Conservation (phyloP, 805 yeast species). For the Saturnispora zaruensis region DNA sequence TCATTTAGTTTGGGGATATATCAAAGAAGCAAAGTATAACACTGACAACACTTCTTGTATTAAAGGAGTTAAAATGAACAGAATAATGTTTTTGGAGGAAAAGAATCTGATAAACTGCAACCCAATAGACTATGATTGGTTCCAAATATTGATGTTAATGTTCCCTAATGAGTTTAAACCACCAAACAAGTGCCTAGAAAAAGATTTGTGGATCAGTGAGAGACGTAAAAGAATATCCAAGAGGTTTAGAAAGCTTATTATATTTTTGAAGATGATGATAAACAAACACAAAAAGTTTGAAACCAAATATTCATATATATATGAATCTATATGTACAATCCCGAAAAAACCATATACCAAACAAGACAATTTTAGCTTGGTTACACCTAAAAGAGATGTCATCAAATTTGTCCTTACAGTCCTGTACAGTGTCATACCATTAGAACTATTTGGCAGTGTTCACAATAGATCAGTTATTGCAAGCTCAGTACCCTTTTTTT, state of each 20-base stretch:
- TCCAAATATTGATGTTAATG: constrained; percentile 13
- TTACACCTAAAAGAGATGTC: constrained; percentile 30
- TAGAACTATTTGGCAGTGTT: constrained; percentile 42
- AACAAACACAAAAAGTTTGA: constrained; percentile 27
- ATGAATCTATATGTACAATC: constrained; percentile 26
- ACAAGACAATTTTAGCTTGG: constrained; percentile 26
- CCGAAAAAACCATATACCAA: constrained; percentile 6
- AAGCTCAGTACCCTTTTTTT: constrained; percentile 28
- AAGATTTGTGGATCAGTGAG: neutral
- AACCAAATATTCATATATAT: constrained; percentile 30
- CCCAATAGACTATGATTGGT: constrained; percentile 18
- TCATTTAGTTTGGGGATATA: constrained; percentile 21
- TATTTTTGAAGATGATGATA: constrained; percentile 20
- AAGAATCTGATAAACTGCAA: constrained; percentile 12
- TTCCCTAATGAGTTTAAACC: neutral
- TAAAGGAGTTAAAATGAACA: constrained; percentile 13
- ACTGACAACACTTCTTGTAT: neutral
- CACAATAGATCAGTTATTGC: constrained; percentile 38
- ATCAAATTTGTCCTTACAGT: constrained; percentile 35
- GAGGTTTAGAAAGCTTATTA: constrained; percentile 19
- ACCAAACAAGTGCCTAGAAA: neutral
- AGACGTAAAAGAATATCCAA: constrained; percentile 15
- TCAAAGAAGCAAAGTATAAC: constrained; percentile 4
- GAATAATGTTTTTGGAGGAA: constrained; percentile 23
- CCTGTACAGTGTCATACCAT: constrained; percentile 43